Evolutionary conservation across 2,329 filamentous ascomycete species (phyloP), one percentile per base, ranked within the genome.

Genomic region (Pseudogymnoascus pannorum): DNA sequence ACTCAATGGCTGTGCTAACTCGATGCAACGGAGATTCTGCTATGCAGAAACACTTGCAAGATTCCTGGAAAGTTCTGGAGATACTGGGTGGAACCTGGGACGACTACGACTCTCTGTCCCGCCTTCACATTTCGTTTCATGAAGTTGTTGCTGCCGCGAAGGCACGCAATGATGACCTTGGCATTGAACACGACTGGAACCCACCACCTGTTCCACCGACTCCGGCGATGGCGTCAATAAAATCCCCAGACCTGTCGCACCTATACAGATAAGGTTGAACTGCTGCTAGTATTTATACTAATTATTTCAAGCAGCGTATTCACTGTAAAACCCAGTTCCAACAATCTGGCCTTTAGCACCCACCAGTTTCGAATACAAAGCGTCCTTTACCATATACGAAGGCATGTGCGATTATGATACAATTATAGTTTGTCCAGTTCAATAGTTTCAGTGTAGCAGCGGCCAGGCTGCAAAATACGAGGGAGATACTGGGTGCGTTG

Each of bases 11-110:
- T 42, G 70, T 80, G 31, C 76, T 78, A 26, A 81, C 78, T 2
- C 80, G 80, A 65, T 82, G 79, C 66, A 70, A 74, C 22, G 75
- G 78, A 1, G 79, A 82, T 64, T 76, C 74, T 57, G 74, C 75
- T 12, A 74, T 82, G 59, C 71, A 76, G 60, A 80, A 80, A 66
- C 74, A 80, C 51, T 68, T 82, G 60, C 74, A 77, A 58, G 79
- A 81, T 59, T 74, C 76, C 29, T 75, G 76, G 38, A 74, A 76
- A 62, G 74, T 82, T 51, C 69, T 82, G 11, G 77, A 79, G 60
- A 75, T 82, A 71, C 72, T 82, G 36, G 64, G 77, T 59, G 70
- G 66, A 20, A 60, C 51, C 11, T 67, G 70, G 42, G 38, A 64
- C 12, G 64, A 70, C 29, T 63, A 71, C 64, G 54, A 68, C 5